These are phyloP conservation scores for Chlamydomonas sp. DNA, from an alignment of 139 green algal species.

Conservation along the genomic window DNA sequence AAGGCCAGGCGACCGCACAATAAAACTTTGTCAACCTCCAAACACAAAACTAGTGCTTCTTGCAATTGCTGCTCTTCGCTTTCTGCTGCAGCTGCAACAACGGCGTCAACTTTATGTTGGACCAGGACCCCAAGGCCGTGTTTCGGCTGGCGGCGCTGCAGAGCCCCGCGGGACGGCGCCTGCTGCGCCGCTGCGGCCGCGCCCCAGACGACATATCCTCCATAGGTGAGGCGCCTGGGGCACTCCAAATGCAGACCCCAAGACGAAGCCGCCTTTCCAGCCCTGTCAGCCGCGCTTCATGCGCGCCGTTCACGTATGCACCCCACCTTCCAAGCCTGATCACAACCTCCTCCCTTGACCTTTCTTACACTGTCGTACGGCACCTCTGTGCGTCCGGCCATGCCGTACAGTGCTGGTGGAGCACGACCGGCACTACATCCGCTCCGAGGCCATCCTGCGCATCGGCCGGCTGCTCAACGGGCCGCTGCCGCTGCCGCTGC, in stretches of 20 bases:
- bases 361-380: not conserved
- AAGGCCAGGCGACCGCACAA: not conserved
- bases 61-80: not conserved
- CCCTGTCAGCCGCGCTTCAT: not conserved
- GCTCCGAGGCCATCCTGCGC: constrained; percentile 28
- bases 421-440: constrained; percentile 15
- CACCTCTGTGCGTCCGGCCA: too few species aligned
- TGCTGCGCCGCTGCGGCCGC: constrained; percentile 76
- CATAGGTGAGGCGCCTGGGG: constrained; percentile 61
- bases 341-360: not conserved
- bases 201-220: constrained; percentile 82
- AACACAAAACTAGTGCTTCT: not conserved
- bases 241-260: too few species aligned
- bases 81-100: constrained; percentile 72
- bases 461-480: constrained; percentile 45
- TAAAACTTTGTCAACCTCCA: not conserved
- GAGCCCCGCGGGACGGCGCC: constrained; percentile 60
- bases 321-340: too few species aligned
- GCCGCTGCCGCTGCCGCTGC: constrained; percentile 68
- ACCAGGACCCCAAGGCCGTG: constrained; percentile 60
- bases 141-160: constrained; percentile 85
- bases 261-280: not conserved
- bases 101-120: constrained; percentile 86
- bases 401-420: constrained; percentile 10
- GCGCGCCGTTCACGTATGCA: too few species aligned